phyloP scores from a whole-genome alignment of 495 filamentous ascomycete genomes.

The Tuber brumale region DNA sequence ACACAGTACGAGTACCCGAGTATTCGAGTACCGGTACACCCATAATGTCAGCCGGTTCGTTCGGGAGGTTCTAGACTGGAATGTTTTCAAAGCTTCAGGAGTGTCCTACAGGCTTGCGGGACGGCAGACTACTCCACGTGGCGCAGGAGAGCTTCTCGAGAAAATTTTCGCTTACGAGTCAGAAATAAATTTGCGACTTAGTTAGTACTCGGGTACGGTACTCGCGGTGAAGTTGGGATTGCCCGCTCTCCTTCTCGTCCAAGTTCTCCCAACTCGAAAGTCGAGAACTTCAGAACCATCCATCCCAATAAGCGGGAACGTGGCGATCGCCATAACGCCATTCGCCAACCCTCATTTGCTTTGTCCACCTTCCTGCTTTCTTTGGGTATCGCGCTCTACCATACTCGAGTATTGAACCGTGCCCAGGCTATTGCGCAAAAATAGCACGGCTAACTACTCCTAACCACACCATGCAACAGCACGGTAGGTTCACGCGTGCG shows the following conservation, averaged over 20 bases:
- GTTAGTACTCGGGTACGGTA: not conserved
- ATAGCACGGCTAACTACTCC: not conserved
- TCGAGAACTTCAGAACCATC: not conserved
- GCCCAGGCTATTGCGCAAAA: not conserved
- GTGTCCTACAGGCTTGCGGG: not conserved
- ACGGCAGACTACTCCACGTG: no score
- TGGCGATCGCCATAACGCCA: constrained; percentile 4
- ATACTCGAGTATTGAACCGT: not conserved
- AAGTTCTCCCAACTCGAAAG: not conserved
- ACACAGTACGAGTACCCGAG: no score
- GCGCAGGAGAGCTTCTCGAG: no score
- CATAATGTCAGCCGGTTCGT: not conserved
- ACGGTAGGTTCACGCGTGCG: not conserved
- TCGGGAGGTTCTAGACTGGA: not conserved
- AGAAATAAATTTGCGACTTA: not conserved
- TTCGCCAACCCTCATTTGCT: not conserved
- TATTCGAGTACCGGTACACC: no score
- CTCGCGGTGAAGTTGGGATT: no score
- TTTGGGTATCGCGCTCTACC: not conserved
- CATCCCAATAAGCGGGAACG: not conserved
- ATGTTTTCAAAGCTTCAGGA: not conserved
- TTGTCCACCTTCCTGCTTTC: not conserved
- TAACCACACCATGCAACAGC: not conserved
- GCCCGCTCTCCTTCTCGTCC: not conserved
- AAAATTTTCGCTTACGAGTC: not conserved